phyloP scores from a whole-genome alignment of 805 yeast species.

The Pichia sporocuriosa region DNA sequence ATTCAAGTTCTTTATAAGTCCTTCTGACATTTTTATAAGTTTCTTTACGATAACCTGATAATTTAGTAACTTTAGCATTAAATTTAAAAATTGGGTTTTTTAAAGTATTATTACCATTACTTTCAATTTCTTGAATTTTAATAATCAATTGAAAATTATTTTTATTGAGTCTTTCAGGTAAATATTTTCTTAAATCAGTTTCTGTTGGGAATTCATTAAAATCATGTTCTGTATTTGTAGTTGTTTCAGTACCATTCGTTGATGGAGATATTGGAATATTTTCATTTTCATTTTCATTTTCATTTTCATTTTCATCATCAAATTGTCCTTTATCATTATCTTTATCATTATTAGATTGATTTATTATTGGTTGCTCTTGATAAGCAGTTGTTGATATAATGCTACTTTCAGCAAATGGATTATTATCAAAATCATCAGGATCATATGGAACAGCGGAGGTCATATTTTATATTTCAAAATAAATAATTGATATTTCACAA shows the following conservation, averaged over 20 bases:
- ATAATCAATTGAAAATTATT: slow-evolving; percentile 38
- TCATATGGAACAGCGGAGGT: slow-evolving; percentile 34
- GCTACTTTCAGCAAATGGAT: slow-evolving; percentile 51
- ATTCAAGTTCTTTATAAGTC: slow-evolving; percentile 68
- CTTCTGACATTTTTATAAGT: slow-evolving; percentile 70
- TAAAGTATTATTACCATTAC: slow-evolving; percentile 45
- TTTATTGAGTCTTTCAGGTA: slow-evolving; percentile 45
- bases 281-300: background rate
- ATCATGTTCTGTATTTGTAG: slow-evolving; percentile 1
- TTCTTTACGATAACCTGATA: slow-evolving; percentile 70
- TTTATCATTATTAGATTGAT: slow-evolving; percentile 56
- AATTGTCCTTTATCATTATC: background rate
- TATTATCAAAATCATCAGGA: slow-evolving; percentile 51
- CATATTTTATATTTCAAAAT: too few relatives aligned
- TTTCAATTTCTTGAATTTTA: slow-evolving; percentile 63
- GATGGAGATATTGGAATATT: slow-evolving; percentile 12
- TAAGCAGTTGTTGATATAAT: slow-evolving; percentile 28
- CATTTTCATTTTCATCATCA: background rate
- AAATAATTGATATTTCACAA: too few relatives aligned
- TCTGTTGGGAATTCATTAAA: slow-evolving; percentile 30
- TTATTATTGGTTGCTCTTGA: slow-evolving; percentile 61
- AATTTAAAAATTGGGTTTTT: slow-evolving; percentile 78
- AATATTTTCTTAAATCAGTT: slow-evolving; percentile 36
- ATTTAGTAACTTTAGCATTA: slow-evolving; percentile 48
- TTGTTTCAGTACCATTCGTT: background rate